Conservation (phyloP, 2,329 filamentous ascomycete genomes). For the Talaromyces sp. region DNA sequence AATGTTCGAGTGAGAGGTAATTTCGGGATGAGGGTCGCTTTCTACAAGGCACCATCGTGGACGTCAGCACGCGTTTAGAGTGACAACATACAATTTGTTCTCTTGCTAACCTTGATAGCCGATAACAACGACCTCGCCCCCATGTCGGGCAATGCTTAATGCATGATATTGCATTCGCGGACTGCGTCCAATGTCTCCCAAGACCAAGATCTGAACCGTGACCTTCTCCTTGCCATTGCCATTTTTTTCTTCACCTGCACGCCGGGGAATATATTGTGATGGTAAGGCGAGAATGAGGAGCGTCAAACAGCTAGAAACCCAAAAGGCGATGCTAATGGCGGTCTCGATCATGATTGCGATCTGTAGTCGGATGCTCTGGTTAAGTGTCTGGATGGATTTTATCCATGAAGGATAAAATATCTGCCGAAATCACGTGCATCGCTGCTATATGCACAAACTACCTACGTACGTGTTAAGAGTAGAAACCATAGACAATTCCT, state of each 20-base stretch:
- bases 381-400: too few species aligned
- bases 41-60: slow-evolving; percentile 51
- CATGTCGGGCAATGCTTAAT: slow-evolving; percentile 78
- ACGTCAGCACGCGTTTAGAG: neutral
- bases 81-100: neutral
- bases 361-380: neutral
- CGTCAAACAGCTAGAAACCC: slow-evolving; percentile 46
- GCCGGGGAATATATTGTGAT: slow-evolving; percentile 44
- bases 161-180: slow-evolving; percentile 99
- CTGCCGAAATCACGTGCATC: too few species aligned
- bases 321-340: slow-evolving; percentile 35
- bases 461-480: too few species aligned
- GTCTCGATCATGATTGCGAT: slow-evolving; percentile 29
- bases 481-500: too few species aligned
- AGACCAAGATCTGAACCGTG: slow-evolving; percentile 75
- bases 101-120: slow-evolving; percentile 67
- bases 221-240: slow-evolving; percentile 29
- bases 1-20: slow-evolving; percentile 64
- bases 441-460: too few species aligned
- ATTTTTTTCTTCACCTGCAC: slow-evolving; percentile 18
- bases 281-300: slow-evolving; percentile 51
- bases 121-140: slow-evolving; percentile 74
- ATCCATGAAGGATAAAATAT: too few species aligned
- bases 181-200: slow-evolving; percentile 92
- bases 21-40: slow-evolving; percentile 72